Evolutionary conservation across 2,329 filamentous ascomycete species (phyloP).

Genomic region (Hymenoscyphus albidus): DNA sequence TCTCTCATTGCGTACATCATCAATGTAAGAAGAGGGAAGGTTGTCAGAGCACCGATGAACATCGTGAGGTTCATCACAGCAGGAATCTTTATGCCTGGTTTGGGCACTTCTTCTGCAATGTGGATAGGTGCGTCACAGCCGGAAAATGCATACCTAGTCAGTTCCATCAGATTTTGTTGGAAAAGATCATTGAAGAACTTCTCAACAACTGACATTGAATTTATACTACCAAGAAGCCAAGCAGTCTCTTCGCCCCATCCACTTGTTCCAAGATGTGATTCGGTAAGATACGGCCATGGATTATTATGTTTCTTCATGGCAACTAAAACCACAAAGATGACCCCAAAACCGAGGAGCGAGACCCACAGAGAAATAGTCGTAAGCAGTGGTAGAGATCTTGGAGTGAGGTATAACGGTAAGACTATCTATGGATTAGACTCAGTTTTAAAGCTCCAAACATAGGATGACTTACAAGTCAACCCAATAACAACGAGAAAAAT

Average conservation of each 20-base stretch:
- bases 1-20: slow-evolving; percentile 71
- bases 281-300: slow-evolving; percentile 7
- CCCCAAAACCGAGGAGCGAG: not conserved
- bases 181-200: not conserved
- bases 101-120: slow-evolving; percentile 66
- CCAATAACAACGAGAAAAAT: not conserved
- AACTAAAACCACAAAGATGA: not conserved
- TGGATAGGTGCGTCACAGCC: slow-evolving; percentile 9
- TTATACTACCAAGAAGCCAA: slow-evolving; percentile 12
- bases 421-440: not conserved
- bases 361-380: not conserved
- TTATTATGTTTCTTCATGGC: slow-evolving; percentile 2
- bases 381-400: not conserved
- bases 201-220: slow-evolving; percentile 7
- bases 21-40: slow-evolving; percentile 63
- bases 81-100: slow-evolving; percentile 62
- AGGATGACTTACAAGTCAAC: not conserved
- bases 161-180: not conserved
- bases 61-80: slow-evolving; percentile 67
- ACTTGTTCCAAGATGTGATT: slow-evolving; percentile 11
- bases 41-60: slow-evolving; percentile 59
- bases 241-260: slow-evolving; percentile 12
- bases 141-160: slow-evolving; percentile 8
- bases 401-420: not conserved
- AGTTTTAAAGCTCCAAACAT: not conserved